Percentiles rank a stretch among this genome's conserved stretches.
Conservation (phyloP, 169 alveolate species). For the Plasmodium berghei region DNA sequence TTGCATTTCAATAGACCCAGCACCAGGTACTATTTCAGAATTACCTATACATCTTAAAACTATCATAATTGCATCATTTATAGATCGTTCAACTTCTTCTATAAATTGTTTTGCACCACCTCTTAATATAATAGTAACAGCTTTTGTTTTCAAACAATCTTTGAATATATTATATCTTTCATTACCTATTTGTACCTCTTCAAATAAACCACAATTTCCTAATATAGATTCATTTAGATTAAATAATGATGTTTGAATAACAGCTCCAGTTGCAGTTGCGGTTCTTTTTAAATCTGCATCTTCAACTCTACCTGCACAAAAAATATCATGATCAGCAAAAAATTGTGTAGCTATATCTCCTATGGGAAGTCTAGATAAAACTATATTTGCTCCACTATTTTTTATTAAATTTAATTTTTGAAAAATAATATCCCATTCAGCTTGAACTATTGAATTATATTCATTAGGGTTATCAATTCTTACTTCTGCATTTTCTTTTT, state of each 20-base stretch:
- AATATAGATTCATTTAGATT: constrained; percentile 91
- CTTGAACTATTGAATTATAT: constrained; percentile 97
- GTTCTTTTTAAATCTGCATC: constrained; percentile 95
- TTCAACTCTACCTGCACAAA: constrained; percentile 99
- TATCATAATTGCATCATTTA: constrained; percentile 97
- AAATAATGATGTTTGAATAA: constrained; percentile 94
- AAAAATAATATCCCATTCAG: constrained; percentile 98
- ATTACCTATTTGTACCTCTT: constrained; percentile 97
- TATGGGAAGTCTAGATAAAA: constrained; percentile 96
- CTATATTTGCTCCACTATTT: constrained; percentile 94
- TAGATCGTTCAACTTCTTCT: constrained; percentile 98
- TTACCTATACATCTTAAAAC: constrained; percentile 95
- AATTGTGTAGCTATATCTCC: constrained; percentile 99
- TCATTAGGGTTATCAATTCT: constrained; percentile 93
- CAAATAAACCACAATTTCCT: constrained; percentile 97
- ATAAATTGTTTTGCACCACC: constrained; percentile 99
- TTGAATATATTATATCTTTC: constrained; percentile 97
- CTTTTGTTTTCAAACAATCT: constrained; percentile 92
- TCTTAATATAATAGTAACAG: constrained; percentile 96
- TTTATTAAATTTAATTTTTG: constrained; percentile 95
- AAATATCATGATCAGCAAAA: constrained; percentile 96
- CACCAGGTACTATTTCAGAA: constrained; percentile 96
- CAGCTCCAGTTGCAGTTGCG: constrained; percentile 97
- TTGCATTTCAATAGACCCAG: constrained; percentile 97
- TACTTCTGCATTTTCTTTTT: constrained; percentile 99